Evolutionary conservation across 768 basidiomycete genomes (phyloP).

Genomic region (Mycena venus): DNA sequence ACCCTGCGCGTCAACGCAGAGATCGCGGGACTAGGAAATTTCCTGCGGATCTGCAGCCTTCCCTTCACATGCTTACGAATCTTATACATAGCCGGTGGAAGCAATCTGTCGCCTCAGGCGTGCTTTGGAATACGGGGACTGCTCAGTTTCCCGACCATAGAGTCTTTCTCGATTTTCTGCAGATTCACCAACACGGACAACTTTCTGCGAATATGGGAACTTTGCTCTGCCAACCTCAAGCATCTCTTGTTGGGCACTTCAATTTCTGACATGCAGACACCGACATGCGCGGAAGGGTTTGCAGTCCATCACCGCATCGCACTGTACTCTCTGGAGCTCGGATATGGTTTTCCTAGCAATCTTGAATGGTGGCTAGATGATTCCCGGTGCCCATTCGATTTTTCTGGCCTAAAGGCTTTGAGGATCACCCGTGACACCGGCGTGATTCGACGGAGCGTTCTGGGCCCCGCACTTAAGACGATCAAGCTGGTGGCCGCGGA

Average conservation of each 20-base stretch:
- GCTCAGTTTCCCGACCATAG: background rate
- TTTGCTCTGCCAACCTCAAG: background rate
- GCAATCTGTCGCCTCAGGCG: background rate
- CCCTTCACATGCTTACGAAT: background rate
- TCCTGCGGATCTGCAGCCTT: background rate
- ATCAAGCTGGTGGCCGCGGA: background rate
- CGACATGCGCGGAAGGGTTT: background rate
- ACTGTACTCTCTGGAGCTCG: background rate
- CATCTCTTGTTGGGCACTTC: background rate
- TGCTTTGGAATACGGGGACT: background rate
- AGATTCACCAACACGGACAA: background rate
- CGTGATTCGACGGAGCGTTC: background rate
- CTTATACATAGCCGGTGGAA: background rate
- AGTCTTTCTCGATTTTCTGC: background rate
- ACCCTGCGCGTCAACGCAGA: background rate
- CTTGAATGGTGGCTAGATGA: background rate
- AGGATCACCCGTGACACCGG: background rate
- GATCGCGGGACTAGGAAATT: background rate
- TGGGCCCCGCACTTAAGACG: background rate
- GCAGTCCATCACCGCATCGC: background rate
- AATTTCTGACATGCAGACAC: background rate
- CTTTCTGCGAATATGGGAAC: background rate
- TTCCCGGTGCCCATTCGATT: background rate
- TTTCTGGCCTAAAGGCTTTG: background rate
- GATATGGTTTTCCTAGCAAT: background rate